Evolutionary conservation across 192 early-diverging fungal species (phyloP).

Genomic region (Coemansia sp.): DNA sequence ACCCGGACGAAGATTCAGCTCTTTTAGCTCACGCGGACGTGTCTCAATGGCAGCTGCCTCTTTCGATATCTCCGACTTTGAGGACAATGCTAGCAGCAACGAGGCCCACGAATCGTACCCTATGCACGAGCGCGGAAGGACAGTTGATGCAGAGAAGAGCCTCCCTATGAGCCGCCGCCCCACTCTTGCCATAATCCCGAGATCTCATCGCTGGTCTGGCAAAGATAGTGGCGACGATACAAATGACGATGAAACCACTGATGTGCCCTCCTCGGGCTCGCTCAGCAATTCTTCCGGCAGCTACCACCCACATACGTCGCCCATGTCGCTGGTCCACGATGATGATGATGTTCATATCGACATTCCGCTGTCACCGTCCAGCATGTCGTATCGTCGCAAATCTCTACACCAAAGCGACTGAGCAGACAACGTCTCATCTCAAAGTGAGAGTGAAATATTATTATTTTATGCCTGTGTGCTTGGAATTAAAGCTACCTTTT

Average conservation of each 20-base stretch:
- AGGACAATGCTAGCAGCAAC: constrained; percentile 27
- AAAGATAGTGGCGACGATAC: constrained; percentile 14
- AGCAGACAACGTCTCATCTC: background rate
- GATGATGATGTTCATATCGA: constrained; percentile 42
- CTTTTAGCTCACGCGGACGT: constrained; percentile 23
- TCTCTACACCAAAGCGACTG: constrained; percentile 1
- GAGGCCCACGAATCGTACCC: constrained; percentile 40
- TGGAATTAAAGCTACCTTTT: no score
- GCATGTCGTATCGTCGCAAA: constrained; percentile 30
- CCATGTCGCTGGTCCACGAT: constrained; percentile 12
- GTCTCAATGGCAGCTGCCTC: constrained; percentile 23
- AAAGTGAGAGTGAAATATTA: background rate
- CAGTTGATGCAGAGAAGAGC: constrained; percentile 41
- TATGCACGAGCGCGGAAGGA: constrained; percentile 44
- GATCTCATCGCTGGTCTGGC: background rate
- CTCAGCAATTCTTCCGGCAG: constrained; percentile 41
- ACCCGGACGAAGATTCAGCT: constrained; percentile 37
- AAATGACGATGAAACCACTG: constrained; percentile 36
- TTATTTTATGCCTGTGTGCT: no score
- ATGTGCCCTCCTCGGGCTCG: constrained; percentile 41
- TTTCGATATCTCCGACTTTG: constrained; percentile 49
- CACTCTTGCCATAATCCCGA: constrained; percentile 18
- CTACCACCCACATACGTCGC: constrained; percentile 30
- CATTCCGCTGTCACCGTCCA: constrained; percentile 41
- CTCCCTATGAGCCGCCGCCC: constrained; percentile 29